A percentile compares a stretch with the other conserved stretches of the same genome.
phyloP scores from a whole-genome alignment of 306 rosid species.

The Corylus avellana region DNA sequence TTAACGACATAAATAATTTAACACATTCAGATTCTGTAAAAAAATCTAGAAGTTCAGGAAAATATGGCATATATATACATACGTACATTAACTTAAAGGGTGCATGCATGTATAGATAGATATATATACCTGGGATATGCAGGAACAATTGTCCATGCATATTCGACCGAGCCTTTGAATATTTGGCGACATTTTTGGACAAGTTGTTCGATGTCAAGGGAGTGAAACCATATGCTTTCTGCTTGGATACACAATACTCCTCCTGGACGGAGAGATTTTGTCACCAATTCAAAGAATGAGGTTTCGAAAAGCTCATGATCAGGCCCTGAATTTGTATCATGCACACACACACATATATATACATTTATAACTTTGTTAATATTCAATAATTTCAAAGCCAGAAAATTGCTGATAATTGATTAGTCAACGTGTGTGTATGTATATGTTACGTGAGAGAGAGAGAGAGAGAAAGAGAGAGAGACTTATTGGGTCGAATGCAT shows the following conservation, averaged over 20 bases:
- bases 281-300: slow-evolving; percentile 45
- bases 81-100: not conserved
- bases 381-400: no score
- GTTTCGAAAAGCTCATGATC: slow-evolving; percentile 54
- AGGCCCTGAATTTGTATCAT: slow-evolving; percentile 28
- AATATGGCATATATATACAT: no score
- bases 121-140: slow-evolving; percentile 62
- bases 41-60: no score
- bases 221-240: slow-evolving; percentile 63
- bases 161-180: slow-evolving; percentile 62
- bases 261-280: slow-evolving; percentile 53
- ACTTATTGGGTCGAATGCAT: slow-evolving; percentile 71
- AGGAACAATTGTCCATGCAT: slow-evolving; percentile 77
- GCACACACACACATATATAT: not conserved
- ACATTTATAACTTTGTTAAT: not conserved
- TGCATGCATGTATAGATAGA: not conserved
- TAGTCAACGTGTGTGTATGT: no score
- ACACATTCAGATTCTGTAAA: no score
- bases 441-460: not conserved
- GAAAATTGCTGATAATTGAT: no score
- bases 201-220: slow-evolving; percentile 37
- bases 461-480: not conserved
- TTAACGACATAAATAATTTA: no score
- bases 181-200: slow-evolving; percentile 37
- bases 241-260: slow-evolving; percentile 70